phyloP scores from a whole-genome alignment of 208 protist genomes.

The Wallacemonas sp. region DNA sequence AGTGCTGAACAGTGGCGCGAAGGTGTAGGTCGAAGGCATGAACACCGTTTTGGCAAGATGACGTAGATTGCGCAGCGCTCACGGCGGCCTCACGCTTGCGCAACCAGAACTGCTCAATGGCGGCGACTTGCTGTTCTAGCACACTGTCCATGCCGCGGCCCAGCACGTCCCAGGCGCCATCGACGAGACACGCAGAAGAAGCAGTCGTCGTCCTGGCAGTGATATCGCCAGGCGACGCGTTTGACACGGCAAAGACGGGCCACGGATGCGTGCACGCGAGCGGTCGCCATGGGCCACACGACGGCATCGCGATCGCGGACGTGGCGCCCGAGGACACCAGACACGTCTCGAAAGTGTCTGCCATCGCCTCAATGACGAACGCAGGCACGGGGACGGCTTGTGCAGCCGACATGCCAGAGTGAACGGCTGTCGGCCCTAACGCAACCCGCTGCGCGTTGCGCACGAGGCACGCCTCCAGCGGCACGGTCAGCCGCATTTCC shows the following conservation, averaged over 20 bases:
- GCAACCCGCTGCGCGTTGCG: conserved; percentile 32
- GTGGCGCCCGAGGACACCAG: neutral
- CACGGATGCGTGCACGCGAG: conserved; percentile 30
- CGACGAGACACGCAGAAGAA: no score
- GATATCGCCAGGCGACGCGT: no score
- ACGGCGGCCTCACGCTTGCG: neutral
- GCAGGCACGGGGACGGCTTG: conserved; percentile 34
- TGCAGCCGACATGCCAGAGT: no score
- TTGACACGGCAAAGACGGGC: no score
- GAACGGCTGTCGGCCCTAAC: no score
- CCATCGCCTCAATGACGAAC: conserved; percentile 54
- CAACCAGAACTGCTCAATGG: neutral
- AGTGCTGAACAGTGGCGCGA: conserved; percentile 36
- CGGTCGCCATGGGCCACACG: conserved; percentile 5
- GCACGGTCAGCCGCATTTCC: conserved; percentile 47
- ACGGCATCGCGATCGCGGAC: no score
- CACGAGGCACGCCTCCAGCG: conserved; percentile 42
- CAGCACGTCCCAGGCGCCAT: neutral
- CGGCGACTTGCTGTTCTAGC: neutral
- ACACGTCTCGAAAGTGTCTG: conserved; percentile 48
- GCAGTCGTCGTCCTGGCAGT: no score
- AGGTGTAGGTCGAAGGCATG: conserved; percentile 45
- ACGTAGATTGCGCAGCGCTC: neutral
- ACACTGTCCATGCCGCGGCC: neutral
- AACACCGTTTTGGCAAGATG: neutral